Base-by-base conservation (phyloP, 179 eudicot genomes). In the Vitellaria paradoxa region DNA sequence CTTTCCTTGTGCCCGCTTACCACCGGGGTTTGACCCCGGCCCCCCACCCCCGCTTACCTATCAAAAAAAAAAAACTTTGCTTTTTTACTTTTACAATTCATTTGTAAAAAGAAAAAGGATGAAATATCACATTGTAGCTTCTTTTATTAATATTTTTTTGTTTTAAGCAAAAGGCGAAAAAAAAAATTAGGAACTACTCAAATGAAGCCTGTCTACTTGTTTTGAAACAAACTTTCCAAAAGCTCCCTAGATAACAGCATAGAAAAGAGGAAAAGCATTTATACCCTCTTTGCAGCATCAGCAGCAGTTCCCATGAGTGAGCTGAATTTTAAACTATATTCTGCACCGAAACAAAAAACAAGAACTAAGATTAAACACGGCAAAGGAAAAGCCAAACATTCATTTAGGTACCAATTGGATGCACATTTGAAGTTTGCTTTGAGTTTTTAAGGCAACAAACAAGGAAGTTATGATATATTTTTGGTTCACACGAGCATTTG, bases 201-300 rank as follows among this genome's bases (percentile, higher is more conserved):
- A 42, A 42, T 42, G 45, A 42, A 42, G 45, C 26, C 71, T 50
- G 3, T 65, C 11, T 3, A 0, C 52, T n/a, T 50, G 7, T 12
- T 37, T 9, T 74, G 23, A n/a, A 57, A 9, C 52, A 76, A 65
- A 52, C 12, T 26, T 64, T 24, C 65, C 47, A 26, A 26, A 74
- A 64, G 78, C 26, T 26, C n/a, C 12, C 9, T 20, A 40, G 76
- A 57, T n/a, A 26, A 55, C 37, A 55, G 30, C 10, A 14, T 7
- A 3, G 12, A 21, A 24, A 26, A 9, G 14, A 75, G 30, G 3
- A 49, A 26, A 21, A 23, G 12, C 6, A 49, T 7, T 6, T 1
- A 11, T 65, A 76, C 82, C 79, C 76, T 67, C 52, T 66, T 80
- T 15, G 78, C 78, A 75, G 69, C 73, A 50, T 80, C 82, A 50